Conservation (phyloP, 768 basidiomycete species). For the Coprinopsis cinerea region DNA sequence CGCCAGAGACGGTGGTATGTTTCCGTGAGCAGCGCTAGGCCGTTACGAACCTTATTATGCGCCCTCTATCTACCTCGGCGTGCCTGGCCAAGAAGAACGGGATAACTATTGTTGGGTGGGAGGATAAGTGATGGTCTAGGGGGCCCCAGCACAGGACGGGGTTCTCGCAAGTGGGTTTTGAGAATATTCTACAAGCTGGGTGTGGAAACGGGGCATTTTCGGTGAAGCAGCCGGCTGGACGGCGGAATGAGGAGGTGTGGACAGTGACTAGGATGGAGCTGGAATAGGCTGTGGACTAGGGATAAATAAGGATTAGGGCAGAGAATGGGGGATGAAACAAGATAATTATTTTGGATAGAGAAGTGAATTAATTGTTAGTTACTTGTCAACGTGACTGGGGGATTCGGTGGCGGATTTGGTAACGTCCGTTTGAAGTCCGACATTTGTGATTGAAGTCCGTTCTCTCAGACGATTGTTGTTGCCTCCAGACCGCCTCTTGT, state of each 20-base stretch:
- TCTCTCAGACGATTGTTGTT: conserved; percentile 33
- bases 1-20: background rate
- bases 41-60: background rate
- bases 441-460: conserved; percentile 9
- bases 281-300: too few species aligned
- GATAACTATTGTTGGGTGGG: background rate
- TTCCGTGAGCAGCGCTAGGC: too few species aligned
- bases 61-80: background rate
- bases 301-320: too few species aligned
- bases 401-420: conserved; percentile 22
- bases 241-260: background rate
- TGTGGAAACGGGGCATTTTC: conserved; percentile 1
- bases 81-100: background rate
- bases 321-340: too few species aligned
- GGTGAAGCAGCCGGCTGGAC: background rate
- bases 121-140: background rate
- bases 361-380: background rate
- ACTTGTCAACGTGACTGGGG: background rate
- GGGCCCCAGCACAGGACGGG: too few species aligned
- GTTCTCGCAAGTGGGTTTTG: too few species aligned
- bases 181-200: background rate
- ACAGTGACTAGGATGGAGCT: too few species aligned
- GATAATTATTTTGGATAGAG: too few species aligned
- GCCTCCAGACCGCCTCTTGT: conserved; percentile 32
- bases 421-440: conserved; percentile 23